Evolutionary conservation across 2,329 filamentous ascomycete genomes (phyloP).

Genomic region (Alternaria sp.): DNA sequence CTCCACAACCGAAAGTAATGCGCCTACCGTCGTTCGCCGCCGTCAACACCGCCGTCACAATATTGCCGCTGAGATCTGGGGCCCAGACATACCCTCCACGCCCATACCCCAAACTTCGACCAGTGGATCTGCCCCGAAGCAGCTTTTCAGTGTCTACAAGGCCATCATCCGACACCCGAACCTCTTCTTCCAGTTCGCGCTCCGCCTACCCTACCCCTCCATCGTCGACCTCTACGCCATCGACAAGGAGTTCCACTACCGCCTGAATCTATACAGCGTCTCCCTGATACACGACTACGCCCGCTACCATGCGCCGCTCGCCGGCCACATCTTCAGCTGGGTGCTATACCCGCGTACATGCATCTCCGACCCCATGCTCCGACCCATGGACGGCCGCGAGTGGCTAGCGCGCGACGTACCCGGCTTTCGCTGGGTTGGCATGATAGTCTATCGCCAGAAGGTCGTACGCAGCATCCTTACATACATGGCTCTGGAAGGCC

Average conservation of each 20-base stretch:
- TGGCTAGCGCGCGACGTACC: conserved; percentile 58
- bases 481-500: conserved; percentile 66
- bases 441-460: conserved; percentile 59
- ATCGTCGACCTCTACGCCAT: conserved; percentile 46
- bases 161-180: conserved; percentile 43
- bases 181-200: conserved; percentile 44
- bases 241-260: conserved; percentile 49
- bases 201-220: conserved; percentile 27
- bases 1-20: background rate
- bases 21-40: conserved; percentile 29
- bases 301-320: conserved; percentile 59
- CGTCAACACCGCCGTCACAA: conserved; percentile 30
- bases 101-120: background rate
- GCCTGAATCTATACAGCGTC: conserved; percentile 60
- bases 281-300: conserved; percentile 63
- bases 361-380: conserved; percentile 64
- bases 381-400: conserved; percentile 49
- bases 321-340: conserved; percentile 66
- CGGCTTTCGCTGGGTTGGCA: conserved; percentile 69
- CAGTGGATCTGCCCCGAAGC: background rate
- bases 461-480: conserved; percentile 62
- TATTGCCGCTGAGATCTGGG: conserved; percentile 29
- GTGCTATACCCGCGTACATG: conserved; percentile 63
- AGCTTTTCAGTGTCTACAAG: conserved; percentile 44
- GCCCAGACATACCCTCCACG: conserved; percentile 8